Conservation (phyloP, 345 rosid species). For the Aegle marmelos region DNA sequence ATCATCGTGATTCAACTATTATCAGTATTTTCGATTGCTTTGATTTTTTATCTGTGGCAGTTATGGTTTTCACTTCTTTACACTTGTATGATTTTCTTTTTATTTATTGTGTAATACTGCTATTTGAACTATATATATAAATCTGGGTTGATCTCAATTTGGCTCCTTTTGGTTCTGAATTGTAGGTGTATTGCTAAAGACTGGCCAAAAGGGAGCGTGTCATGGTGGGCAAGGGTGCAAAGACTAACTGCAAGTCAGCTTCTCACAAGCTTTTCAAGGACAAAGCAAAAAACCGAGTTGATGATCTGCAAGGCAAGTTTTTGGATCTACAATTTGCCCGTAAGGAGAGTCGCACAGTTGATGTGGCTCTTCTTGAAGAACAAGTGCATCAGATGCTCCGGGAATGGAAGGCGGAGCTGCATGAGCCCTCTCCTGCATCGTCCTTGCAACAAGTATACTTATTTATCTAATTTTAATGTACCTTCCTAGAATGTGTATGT, state of each 20-base stretch:
- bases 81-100: background rate
- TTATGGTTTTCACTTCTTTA: background rate
- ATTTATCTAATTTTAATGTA: conserved; percentile 15
- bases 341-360: conserved; percentile 74
- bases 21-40: background rate
- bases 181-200: conserved; percentile 24
- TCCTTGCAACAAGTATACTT: conserved; percentile 85
- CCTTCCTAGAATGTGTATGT: conserved; percentile 4
- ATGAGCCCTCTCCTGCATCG: conserved; percentile 95
- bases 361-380: conserved; percentile 84
- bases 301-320: conserved; percentile 90
- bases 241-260: conserved; percentile 82
- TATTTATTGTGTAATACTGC: no score
- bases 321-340: conserved; percentile 89
- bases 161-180: conserved; percentile 6
- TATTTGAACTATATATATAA: background rate
- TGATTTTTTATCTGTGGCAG: background rate
- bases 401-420: conserved; percentile 98
- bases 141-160: conserved; percentile 18
- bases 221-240: conserved; percentile 79
- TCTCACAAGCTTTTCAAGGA: conserved; percentile 96
- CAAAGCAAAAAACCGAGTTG: conserved; percentile 93
- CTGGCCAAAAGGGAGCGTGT: conserved; percentile 16
- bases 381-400: conserved; percentile 99
- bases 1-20: background rate